Conservation (phyloP, 176 grass and related monocot species). For the Cenchrus americanus region DNA sequence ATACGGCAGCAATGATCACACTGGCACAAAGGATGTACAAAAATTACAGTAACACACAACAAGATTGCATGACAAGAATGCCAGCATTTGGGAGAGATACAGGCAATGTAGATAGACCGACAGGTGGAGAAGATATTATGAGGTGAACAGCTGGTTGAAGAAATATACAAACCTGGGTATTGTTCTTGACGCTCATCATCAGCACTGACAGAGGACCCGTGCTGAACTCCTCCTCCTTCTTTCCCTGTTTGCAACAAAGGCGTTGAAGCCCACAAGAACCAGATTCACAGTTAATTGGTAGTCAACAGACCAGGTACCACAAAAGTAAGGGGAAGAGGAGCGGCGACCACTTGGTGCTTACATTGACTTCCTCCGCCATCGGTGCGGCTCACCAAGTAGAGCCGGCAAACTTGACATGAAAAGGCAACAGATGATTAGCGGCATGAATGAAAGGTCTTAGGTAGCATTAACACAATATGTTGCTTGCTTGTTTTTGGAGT, state of each 20-base stretch:
- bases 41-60: neutral
- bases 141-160: neutral
- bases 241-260: conserved; percentile 33
- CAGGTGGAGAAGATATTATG: neutral
- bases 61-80: neutral
- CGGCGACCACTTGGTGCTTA: conserved; percentile 3
- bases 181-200: conserved; percentile 75
- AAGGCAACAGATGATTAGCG: neutral
- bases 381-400: conserved; percentile 24
- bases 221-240: conserved; percentile 79
- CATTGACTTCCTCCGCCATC: conserved; percentile 59
- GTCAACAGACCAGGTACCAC: neutral
- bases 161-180: conserved; percentile 48
- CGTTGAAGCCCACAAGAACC: neutral
- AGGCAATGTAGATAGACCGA: neutral
- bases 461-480: neutral
- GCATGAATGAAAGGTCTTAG: neutral
- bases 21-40: neutral
- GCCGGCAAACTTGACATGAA: conserved; percentile 1
- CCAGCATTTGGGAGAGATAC: neutral
- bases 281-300: neutral
- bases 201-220: conserved; percentile 67
- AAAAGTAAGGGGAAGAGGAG: neutral
- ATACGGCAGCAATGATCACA: neutral
- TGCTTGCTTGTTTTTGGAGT: neutral